Conservation (phyloP, 1,139 yeast genomes). For the Blastobotrys petasosporus region DNA sequence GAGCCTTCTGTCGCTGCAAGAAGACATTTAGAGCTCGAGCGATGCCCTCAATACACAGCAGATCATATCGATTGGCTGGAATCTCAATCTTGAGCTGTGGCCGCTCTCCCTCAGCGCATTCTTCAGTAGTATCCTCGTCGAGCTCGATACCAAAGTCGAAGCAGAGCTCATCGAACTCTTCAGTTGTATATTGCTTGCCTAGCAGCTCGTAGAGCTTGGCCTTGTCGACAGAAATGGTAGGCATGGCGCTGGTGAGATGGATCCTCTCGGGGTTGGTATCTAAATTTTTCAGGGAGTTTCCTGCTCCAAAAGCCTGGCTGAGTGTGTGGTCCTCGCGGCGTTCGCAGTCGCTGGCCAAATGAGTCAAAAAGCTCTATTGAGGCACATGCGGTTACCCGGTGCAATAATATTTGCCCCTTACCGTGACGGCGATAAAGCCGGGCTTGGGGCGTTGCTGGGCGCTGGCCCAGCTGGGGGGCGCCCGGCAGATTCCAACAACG, state of each 20-base stretch:
- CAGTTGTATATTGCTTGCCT: constrained; percentile 75
- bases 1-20: constrained; percentile 61
- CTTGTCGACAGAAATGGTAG: constrained; percentile 93
- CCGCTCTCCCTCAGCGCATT: constrained; percentile 54
- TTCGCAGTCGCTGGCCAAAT: no score
- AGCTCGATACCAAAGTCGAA: constrained; percentile 96
- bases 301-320: no score
- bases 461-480: no score
- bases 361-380: no score
- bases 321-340: no score
- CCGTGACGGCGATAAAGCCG: no score
- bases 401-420: no score
- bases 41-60: constrained; percentile 97
- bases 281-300: background rate
- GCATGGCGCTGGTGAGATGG: constrained; percentile 49
- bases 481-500: no score
- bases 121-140: constrained; percentile 71
- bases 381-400: no score
- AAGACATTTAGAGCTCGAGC: constrained; percentile 92
- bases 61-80: constrained; percentile 95
- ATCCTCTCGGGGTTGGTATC: background rate
- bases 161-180: constrained; percentile 94
- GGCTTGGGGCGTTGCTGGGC: no score
- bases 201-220: constrained; percentile 79
- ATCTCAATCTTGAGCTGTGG: constrained; percentile 95